Base-by-base conservation (phyloP, 371 early-diverging fungal species). In the Saksenaea oblongispora region DNA sequence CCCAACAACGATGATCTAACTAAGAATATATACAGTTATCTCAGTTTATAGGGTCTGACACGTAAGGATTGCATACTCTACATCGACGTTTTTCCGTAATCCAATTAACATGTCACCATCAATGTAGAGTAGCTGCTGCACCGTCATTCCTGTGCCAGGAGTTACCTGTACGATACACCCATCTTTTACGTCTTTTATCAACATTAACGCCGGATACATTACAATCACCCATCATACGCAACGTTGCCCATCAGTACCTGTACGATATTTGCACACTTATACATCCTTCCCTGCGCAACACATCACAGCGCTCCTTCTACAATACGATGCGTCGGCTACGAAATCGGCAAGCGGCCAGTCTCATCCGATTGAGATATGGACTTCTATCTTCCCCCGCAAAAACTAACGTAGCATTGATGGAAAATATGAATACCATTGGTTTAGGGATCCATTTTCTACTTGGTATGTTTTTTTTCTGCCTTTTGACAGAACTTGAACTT, bases 131-230 rank as follows among this genome's bases (percentile, higher is more conserved):
- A 9, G 72, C 70, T 18, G 77, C 67, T 5, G 64, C 86, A 8
- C 75, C 89, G 1, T 68, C 74, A 22, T 89, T 89, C 54, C 65
- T 89, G 59, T 80, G 85, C 62, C 78, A 77, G 56, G 90, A 89
- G 67, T 61, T 89, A 42, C 88, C 90, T 17, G 79, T 89, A 42
- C 78, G 90, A 37, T 79, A 87, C 22, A 83, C 86, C 14, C 89
- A 89, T 59, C 82, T 85, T 13, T 71, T 87, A 31, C 76, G 75
- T 58, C 71, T 34, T 64, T 74, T 65, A 61, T 84, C 72, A 69
- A 76, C 56, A 70, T 53, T 71, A 34, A 69, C 69, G 22, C 69
- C 61, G 27, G 73, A 70, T 1, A 55, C 73, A 22, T 54, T 63
- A 17, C 54, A 64, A 44, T 65, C 70, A 24, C 70, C 73, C 3